These are phyloP conservation scores for Malassezia pachydermatis DNA, from an alignment of 1,284 basidiomycete genomes.

Conservation along the genomic window DNA sequence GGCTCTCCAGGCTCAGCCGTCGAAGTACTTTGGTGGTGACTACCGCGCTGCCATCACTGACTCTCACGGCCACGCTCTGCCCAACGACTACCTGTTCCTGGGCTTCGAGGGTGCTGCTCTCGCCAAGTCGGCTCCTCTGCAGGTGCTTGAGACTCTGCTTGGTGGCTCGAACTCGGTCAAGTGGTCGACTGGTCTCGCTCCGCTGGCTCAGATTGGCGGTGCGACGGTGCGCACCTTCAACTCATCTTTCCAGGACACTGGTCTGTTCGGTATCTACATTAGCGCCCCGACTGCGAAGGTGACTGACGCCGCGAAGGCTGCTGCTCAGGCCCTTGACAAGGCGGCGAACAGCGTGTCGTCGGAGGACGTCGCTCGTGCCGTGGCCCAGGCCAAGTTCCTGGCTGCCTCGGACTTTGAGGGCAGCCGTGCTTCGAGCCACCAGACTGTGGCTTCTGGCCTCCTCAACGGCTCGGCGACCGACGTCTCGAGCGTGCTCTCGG, in stretches of 20 bases:
- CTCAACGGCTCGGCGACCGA: slow-evolving; percentile 26
- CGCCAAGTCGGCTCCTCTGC: slow-evolving; percentile 29
- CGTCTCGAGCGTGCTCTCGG: slow-evolving; percentile 26
- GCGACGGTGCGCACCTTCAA: slow-evolving; percentile 40
- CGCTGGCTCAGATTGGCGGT: slow-evolving; percentile 27
- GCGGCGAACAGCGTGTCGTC: slow-evolving; percentile 30
- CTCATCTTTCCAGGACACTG: slow-evolving; percentile 36
- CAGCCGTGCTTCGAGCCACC: slow-evolving; percentile 27
- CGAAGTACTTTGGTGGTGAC: slow-evolving; percentile 47
- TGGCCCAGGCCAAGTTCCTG: slow-evolving; percentile 45
- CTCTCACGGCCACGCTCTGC: slow-evolving; percentile 31
- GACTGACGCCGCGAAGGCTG: slow-evolving; percentile 28
- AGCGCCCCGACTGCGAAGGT: slow-evolving; percentile 31
- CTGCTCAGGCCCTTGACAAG: slow-evolving; percentile 33
- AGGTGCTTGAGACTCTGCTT: slow-evolving; percentile 41
- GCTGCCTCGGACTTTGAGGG: slow-evolving; percentile 31
- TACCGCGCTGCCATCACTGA: slow-evolving; percentile 35
- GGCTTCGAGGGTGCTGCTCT: slow-evolving; percentile 39
- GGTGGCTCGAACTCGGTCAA: slow-evolving; percentile 43
- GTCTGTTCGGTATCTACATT: slow-evolving; percentile 41
- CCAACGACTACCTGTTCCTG: slow-evolving; percentile 41
- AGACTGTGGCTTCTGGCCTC: slow-evolving; percentile 27
- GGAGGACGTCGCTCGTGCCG: slow-evolving; percentile 31
- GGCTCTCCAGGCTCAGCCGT: slow-evolving; percentile 20
- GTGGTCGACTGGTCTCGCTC: slow-evolving; percentile 40